Percentiles rank a stretch among this genome's conserved stretches.
phyloP scores from a whole-genome alignment of 2,329 filamentous ascomycete species.

The Verticillium tricorpus region DNA sequence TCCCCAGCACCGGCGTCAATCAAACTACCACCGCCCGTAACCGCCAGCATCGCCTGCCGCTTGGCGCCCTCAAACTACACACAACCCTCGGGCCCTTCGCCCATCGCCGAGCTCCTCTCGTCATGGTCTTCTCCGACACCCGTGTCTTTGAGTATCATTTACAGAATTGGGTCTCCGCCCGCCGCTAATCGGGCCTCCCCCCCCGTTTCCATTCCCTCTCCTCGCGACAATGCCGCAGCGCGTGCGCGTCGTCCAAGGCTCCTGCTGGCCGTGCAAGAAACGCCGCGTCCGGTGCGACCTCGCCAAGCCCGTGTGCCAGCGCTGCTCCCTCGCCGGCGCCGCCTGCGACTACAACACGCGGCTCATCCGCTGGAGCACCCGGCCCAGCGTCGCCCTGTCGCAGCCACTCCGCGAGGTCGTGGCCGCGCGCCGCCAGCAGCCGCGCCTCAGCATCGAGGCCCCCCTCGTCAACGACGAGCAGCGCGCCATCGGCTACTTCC shows the following conservation, averaged over 20 bases:
- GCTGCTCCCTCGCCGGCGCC: constrained; percentile 20
- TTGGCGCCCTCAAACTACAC: background rate
- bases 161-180: constrained; percentile 3
- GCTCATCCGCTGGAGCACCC: constrained; percentile 36
- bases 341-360: constrained; percentile 32
- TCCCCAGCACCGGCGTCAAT: background rate
- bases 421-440: constrained; percentile 17
- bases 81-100: background rate
- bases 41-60: background rate
- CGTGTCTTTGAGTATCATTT: constrained; percentile 2
- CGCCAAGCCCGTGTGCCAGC: constrained; percentile 28
- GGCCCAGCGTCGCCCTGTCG: constrained; percentile 22
- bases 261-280: constrained; percentile 40
- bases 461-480: constrained; percentile 21
- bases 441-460: constrained; percentile 10
- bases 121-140: constrained; percentile 2
- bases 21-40: background rate
- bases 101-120: background rate
- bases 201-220: background rate
- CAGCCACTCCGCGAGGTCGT: constrained; percentile 21
- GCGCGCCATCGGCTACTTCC: constrained; percentile 26
- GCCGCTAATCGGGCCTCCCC: background rate
- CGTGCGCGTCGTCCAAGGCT: constrained; percentile 28
- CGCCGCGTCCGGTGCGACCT: constrained; percentile 38
- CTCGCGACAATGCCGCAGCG: background rate